Conservation (phyloP, 106 monocot species). For the Chionographis japonica region DNA sequence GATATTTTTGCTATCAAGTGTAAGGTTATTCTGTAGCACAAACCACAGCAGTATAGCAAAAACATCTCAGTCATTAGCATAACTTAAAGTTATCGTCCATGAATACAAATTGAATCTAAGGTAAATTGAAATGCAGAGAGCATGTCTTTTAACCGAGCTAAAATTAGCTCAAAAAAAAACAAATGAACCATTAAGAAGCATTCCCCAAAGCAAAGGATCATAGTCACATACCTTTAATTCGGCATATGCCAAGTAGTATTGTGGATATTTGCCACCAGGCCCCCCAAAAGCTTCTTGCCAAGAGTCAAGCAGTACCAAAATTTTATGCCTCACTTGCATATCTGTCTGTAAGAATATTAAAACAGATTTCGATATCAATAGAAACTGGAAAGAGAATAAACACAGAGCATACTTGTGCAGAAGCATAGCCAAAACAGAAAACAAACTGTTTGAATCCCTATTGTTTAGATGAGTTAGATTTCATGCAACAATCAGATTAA, state of each 20-base stretch:
- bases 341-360: conserved; percentile 22
- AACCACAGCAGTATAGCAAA: neutral
- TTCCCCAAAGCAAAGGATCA: neutral
- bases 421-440: too few species aligned
- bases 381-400: too few species aligned
- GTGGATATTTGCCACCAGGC: conserved; percentile 44
- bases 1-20: too few species aligned
- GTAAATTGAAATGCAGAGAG: too few species aligned
- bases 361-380: too few species aligned
- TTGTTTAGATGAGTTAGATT: too few species aligned
- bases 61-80: neutral
- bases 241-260: conserved; percentile 39
- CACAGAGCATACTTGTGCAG: neutral
- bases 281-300: conserved; percentile 61
- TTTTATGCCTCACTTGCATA: conserved; percentile 49
- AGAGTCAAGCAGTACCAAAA: conserved; percentile 39
- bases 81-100: neutral
- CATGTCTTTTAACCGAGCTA: too few species aligned
- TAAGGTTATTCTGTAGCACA: too few species aligned
- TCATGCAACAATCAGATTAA: too few species aligned
- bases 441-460: too few species aligned
- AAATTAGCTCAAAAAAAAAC: neutral
- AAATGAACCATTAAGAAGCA: neutral
- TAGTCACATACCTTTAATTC: conserved; percentile 22
- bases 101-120: neutral